Percentiles rank a stretch among this genome's conserved stretches.
Evolutionary conservation across 1,284 basidiomycete genomes (phyloP).

Genomic region (Leccinum huronense): DNA sequence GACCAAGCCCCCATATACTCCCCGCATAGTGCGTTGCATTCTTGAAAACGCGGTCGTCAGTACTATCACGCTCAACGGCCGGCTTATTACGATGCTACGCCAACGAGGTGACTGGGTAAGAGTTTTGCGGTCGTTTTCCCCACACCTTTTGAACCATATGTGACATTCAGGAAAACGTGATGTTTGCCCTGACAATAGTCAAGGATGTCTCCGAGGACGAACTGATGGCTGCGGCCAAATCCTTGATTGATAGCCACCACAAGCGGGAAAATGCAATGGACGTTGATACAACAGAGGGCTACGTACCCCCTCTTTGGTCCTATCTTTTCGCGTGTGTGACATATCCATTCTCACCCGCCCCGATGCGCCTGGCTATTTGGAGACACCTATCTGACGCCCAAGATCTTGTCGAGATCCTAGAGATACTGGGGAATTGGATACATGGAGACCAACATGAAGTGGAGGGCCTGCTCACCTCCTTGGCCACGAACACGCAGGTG

Average conservation of each 20-base stretch:
- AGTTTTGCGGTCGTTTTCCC: neutral
- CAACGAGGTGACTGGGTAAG: conserved; percentile 66
- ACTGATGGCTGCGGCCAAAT: conserved; percentile 50
- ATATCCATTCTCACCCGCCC: conserved; percentile 52
- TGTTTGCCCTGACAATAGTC: conserved; percentile 52
- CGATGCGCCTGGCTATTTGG: conserved; percentile 56
- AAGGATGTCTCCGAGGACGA: conserved; percentile 63
- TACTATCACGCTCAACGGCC: conserved; percentile 57
- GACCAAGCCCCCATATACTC: conserved; percentile 33
- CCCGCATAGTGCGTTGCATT: conserved; percentile 56
- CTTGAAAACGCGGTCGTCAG: conserved; percentile 54
- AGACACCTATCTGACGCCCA: conserved; percentile 52
- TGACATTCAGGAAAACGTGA: conserved; percentile 48
- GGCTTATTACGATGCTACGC: conserved; percentile 51
- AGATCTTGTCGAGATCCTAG: conserved; percentile 50
- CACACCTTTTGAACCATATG: conserved; percentile 5
- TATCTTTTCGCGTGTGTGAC: conserved; percentile 53
- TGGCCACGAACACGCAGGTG: conserved; percentile 29
- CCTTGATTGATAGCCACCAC: conserved; percentile 39
- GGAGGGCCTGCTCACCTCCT: conserved; percentile 39
- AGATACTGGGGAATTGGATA: conserved; percentile 57
- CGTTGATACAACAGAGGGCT: conserved; percentile 44
- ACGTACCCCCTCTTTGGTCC: conserved; percentile 43
- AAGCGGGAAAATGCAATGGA: conserved; percentile 50
- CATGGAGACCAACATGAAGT: conserved; percentile 42